Evolutionary conservation across 2,329 filamentous ascomycete species (phyloP), one percentile per base, ranked within the genome.

Genomic region (Lanzia echinophila): DNA sequence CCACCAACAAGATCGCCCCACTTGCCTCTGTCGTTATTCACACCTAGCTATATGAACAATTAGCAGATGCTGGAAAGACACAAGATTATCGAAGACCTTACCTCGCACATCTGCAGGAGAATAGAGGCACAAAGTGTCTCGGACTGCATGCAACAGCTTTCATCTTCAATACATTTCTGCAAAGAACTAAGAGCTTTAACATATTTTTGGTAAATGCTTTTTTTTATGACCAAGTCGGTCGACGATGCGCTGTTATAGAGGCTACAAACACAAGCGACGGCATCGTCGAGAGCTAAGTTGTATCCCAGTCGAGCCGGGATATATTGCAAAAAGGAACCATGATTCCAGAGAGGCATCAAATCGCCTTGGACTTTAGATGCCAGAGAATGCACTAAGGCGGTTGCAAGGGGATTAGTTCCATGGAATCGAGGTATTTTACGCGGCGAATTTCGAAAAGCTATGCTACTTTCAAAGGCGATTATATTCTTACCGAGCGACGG

Each of bases 121-220:
- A 61, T 52, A 12, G 59, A 60, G 17, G 58, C 56, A 42, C 59
- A 60, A 33, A 60, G 34, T 2, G 56, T 57, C 41, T 60, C 56
- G 12, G 58, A 36, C 22, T 50, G 45, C 36, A 56, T 44, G 3
- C 50, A 24, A 3, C 53, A 13, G 43, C 3, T 1, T 12, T 13
- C 10, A 31, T 60, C 47, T 11, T 22, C 24, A 1, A 60, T 36
- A 41, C 31, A 56, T 6, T 17, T 13, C 20, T 46, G 53, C 11
- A 60, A 36, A 6, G 58, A 56, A 6, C 19, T 28, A 13, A 61
- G 32, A 15, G 58, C 59, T 41, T 38, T 51, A 12, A 53, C 33
- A 32, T 61, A 60, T 12, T 22, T 56, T 19, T 48, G 41, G 38
- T 36, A 48, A 13, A 56, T 48, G 15, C 22, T 17, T 32, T 50